Base-by-base conservation (phyloP, 805 yeast genomes). In the Danielozyma ontarioensis region DNA sequence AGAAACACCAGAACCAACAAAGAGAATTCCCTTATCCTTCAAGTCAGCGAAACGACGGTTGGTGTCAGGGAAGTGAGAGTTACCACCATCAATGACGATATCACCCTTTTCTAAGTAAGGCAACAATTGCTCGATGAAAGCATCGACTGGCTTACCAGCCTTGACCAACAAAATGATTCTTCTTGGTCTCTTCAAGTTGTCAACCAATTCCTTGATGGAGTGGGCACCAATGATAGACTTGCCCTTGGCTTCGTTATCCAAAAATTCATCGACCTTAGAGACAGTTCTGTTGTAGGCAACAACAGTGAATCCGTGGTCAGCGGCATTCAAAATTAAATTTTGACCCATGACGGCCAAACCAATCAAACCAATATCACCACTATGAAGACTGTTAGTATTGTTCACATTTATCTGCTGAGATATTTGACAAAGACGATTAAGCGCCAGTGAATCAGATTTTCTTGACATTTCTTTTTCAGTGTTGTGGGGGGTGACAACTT, bases 341-440 rank as follows among this genome's bases (percentile, higher is more conserved):
- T 85, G 95, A 70, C 98, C 98, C 98, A 90, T 90, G 51, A 90
- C 98, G 83, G 98, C 98, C 78, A 90, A 78, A 64, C 98, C 98
- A 60, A 93, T 89, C 65, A 90, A 85, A 69, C 97, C 98, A 67
- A 90, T 80, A 81, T 90, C 98, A 76, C 90, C 93, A 62, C 85
- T 79, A 51, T 47, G 37, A 28, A 25, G 23, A 15, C 33, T 41
- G 58, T 52, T 57, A 58, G 59, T 51, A 41, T 6, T 10, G 10
- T 19, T 19, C 8, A 6, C 10, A 6, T 6, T 6, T 6, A 29
- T 25, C 5, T 29, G 37, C 2, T 25, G 19, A 4, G 13, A 13
- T 2, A 32, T 18, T 6, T 23, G 13, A 5, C 19, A 16, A n/a
- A 29, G n/a, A 5, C 32, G 25, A 8, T 12, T 12, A 10, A 19